Percentiles rank a stretch among this genome's conserved stretches.
Evolutionary conservation across 176 grass and related monocot species (phyloP).

Genomic region (Triticum urartu): DNA sequence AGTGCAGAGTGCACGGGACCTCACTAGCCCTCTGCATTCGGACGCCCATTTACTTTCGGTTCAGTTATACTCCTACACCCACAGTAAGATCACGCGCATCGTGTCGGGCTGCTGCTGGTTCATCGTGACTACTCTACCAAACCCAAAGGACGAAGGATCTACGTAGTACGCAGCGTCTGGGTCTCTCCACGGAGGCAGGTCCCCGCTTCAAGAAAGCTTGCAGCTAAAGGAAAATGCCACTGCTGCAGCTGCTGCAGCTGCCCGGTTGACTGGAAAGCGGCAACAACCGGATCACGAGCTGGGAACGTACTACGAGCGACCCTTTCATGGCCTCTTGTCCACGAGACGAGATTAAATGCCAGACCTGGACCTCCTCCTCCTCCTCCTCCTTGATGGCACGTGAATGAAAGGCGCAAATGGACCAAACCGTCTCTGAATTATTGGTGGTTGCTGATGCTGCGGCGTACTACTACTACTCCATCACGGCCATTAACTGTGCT

Average conservation of each 20-base stretch:
- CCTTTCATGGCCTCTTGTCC: neutral
- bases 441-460: neutral
- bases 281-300: neutral
- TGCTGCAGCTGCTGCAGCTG: neutral
- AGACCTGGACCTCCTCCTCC: neutral
- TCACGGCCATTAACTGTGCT: neutral
- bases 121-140: neutral
- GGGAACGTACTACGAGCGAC: no score
- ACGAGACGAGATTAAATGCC: neutral
- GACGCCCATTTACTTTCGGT: neutral
- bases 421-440: neutral
- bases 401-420: neutral
- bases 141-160: neutral
- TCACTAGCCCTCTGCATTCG: neutral
- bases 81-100: neutral
- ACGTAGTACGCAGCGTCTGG: neutral
- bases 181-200: neutral
- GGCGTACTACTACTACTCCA: no score
- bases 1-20: neutral
- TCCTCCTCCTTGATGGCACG: neutral
- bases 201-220: slow-evolving; percentile 15
- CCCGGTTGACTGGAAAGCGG: slow-evolving; percentile 34
- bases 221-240: neutral
- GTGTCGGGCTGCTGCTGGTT: neutral
- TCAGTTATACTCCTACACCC: neutral